These are phyloP conservation scores for Millerozyma acaciae DNA, from an alignment of 805 yeast species.

Conservation along the genomic window DNA sequence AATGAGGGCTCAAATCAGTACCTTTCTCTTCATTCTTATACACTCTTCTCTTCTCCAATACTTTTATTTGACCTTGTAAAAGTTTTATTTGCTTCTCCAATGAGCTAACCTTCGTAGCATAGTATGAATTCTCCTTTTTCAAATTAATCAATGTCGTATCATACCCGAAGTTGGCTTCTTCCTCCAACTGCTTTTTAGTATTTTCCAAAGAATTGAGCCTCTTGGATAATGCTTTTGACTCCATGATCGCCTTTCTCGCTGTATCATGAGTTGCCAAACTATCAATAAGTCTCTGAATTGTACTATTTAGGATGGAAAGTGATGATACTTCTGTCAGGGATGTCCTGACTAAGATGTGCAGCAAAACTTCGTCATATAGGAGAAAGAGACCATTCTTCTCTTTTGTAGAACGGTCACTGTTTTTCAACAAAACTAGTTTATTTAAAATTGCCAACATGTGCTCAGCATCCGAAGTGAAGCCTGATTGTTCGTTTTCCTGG, in stretches of 20 bases:
- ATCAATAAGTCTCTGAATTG: slow-evolving; percentile 34
- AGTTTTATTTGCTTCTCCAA: slow-evolving; percentile 24
- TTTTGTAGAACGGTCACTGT: slow-evolving; percentile 17
- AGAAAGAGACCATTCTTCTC: no score
- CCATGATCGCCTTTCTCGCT: slow-evolving; percentile 31
- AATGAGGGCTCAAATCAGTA: background rate
- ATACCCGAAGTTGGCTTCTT: slow-evolving; percentile 18
- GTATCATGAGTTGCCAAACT: slow-evolving; percentile 31
- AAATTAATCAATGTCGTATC: slow-evolving; percentile 19
- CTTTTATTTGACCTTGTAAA: slow-evolving; percentile 20
- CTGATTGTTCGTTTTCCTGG: background rate
- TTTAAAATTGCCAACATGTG: slow-evolving; percentile 19
- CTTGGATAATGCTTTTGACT: slow-evolving; percentile 21
- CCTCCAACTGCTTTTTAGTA: slow-evolving; percentile 18
- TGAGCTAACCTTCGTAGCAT: slow-evolving; percentile 18
- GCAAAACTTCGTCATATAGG: slow-evolving; percentile 29
- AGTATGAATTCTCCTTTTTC: slow-evolving; percentile 17
- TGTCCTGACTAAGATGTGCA: no score
- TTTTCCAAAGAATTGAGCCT: slow-evolving; percentile 18
- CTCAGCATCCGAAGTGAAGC: slow-evolving; percentile 3
- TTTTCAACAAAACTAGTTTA: slow-evolving; percentile 23
- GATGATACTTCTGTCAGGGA: no score
- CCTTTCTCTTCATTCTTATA: no score
- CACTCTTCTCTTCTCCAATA: slow-evolving; percentile 13
- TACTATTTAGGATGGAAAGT: slow-evolving; percentile 26